Evolutionary conservation across 208 protist genomes (phyloP), one percentile per base, ranked within the genome.

Genomic region (Trypanosomatidae sp.): DNA sequence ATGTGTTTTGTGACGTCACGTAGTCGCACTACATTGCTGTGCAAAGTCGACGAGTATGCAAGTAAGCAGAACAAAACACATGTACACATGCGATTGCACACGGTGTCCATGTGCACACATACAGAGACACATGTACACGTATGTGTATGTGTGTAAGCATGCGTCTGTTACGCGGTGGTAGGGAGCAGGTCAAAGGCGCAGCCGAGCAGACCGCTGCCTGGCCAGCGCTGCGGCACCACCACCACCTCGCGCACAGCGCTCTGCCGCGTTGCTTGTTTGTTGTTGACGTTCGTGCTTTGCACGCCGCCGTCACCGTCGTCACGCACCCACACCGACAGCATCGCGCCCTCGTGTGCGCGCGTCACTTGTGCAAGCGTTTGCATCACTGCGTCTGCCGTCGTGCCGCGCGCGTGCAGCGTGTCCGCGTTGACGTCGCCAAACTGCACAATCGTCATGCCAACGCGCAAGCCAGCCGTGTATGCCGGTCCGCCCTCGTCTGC

Each of bases 311-410:
- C 61, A 10, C 43, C 43, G 0, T 32, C 28, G 26, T 59, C 62
- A 18, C 49, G 57, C 32, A 81, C 66, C 83, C 82, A 91, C 11
- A 91, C 70, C 24, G 61, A 59, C 5, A 91, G 40, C 41, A 64
- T 39, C 33, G 41, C 33, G 15, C 70, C 67, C 45, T 80, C 82
- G 37, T 69, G 48, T 11, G 39, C 46, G 4, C 33, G 30, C 33
- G 71, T 73, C 24, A 72, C 48, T 16, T 43, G 28, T 21, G 45
- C 58, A 33, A 87, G 56, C 25, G 67, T 71, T 20, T 41, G 20
- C 37, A 68, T 40, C 2, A 75, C 75, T 8, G 22, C 21, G 13
- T 10, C 33, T 6, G 15, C 33, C 2, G 2, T 18, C 6, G 2
- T 18, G 8, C 28, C 11, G 23, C 48, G 26, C 6, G 37, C 43